Evolutionary conservation across 2,329 filamentous ascomycete genomes (phyloP).

Genomic region (Pseudocercospora ulei): DNA sequence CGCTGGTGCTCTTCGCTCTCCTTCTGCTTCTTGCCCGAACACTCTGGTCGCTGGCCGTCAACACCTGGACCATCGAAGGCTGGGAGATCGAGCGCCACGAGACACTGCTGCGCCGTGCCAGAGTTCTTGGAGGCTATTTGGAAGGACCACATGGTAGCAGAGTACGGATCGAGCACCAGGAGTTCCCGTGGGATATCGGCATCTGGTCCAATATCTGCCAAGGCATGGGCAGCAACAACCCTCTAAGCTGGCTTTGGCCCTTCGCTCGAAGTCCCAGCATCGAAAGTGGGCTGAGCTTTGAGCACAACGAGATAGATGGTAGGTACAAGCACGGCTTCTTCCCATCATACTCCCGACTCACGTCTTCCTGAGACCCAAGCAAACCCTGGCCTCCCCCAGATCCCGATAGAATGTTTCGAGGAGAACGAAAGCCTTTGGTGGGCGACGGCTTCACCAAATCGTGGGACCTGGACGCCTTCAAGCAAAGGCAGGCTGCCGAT

Average conservation of each 20-base stretch:
- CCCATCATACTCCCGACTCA: background rate
- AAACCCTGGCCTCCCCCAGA: constrained; percentile 45
- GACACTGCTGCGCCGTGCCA: constrained; percentile 40
- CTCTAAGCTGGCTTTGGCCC: constrained; percentile 60
- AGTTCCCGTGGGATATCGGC: constrained; percentile 75
- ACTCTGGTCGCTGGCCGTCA: constrained; percentile 52
- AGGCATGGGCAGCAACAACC: constrained; percentile 62
- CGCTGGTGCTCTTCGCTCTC: constrained; percentile 53
- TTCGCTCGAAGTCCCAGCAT: constrained; percentile 47
- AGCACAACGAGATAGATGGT: constrained; percentile 69
- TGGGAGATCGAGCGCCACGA: constrained; percentile 53
- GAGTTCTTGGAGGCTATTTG: constrained; percentile 47
- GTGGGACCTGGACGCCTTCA: constrained; percentile 47
- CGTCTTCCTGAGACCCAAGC: constrained; percentile 27
- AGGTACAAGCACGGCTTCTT: constrained; percentile 23
- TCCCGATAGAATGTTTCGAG: constrained; percentile 40
- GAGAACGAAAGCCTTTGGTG: constrained; percentile 22
- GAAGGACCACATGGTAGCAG: constrained; percentile 48
- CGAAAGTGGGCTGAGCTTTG: constrained; percentile 50
- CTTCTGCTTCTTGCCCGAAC: constrained; percentile 56
- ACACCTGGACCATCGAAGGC: constrained; percentile 70
- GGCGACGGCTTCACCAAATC: constrained; percentile 35
- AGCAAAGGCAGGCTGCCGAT: constrained; percentile 46
- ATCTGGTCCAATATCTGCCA: constrained; percentile 63
- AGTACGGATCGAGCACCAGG: constrained; percentile 52